These are phyloP conservation scores for Collybia mongolica DNA, from an alignment of 768 basidiomycete species.

Conservation along the genomic window DNA sequence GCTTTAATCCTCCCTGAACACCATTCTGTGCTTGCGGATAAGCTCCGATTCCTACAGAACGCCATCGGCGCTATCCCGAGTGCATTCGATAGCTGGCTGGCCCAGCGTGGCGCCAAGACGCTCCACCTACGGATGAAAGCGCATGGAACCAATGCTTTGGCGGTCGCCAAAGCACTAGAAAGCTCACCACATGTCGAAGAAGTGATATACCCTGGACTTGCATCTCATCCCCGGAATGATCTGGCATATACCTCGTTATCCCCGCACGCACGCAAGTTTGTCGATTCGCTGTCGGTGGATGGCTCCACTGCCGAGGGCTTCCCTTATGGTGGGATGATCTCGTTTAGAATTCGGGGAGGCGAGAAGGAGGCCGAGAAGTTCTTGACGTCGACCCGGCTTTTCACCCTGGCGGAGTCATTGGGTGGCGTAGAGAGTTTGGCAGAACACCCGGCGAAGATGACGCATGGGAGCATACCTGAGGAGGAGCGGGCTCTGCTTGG, in stretches of 20 bases:
- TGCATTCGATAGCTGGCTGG: conserved; percentile 87
- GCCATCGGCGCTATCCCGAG: conserved; percentile 84
- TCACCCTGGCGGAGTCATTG: conserved; percentile 83
- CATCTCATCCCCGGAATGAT: conserved; percentile 61
- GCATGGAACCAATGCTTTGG: conserved; percentile 82
- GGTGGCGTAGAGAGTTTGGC: conserved; percentile 93
- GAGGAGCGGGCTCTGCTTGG: conserved; percentile 68
- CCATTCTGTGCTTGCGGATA: conserved; percentile 44
- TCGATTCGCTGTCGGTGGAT: conserved; percentile 35
- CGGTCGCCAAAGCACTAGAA: conserved; percentile 64
- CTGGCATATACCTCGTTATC: conserved; percentile 64
- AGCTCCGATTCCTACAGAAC: conserved; percentile 87
- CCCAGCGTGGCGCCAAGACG: conserved; percentile 89
- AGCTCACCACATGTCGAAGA: conserved; percentile 60
- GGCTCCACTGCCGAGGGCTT: conserved; percentile 53
- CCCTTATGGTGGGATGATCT: conserved; percentile 90
- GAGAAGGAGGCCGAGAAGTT: conserved; percentile 61
- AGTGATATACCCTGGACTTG: conserved; percentile 86
- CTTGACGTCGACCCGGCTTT: conserved; percentile 61
- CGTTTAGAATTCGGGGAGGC: conserved; percentile 68
- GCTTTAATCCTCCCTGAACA: conserved; percentile 67
- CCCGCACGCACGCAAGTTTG: conserved; percentile 67
- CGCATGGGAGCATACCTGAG: conserved; percentile 75
- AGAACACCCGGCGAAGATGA: conserved; percentile 88
- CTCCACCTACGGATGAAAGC: conserved; percentile 84